Conservation (phyloP, 495 filamentous ascomycete genomes). For the Aspergillus nanangensis region DNA sequence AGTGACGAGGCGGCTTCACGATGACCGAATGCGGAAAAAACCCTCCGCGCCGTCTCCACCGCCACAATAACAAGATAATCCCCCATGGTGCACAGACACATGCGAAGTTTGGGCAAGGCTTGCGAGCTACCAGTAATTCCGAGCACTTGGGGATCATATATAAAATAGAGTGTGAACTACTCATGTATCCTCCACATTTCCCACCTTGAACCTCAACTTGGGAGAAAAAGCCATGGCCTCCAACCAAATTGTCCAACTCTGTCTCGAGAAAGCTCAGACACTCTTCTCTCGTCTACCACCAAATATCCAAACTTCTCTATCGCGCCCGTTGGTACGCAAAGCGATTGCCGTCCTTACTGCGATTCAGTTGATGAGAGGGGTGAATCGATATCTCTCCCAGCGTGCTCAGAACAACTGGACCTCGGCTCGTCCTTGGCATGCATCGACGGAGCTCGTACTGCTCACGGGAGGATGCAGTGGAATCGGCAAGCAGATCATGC, state of each 20-base stretch:
- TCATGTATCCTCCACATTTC: no score
- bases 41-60: no score
- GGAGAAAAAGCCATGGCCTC: slow-evolving; percentile 26
- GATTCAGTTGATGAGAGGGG: slow-evolving; percentile 32
- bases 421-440: slow-evolving; percentile 35
- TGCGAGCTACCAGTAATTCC: no score
- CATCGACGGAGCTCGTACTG: slow-evolving; percentile 49
- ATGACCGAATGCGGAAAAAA: no score
- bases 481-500: slow-evolving; percentile 49
- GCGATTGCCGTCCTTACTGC: slow-evolving; percentile 22
- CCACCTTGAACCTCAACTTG: no score
- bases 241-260: slow-evolving; percentile 15
- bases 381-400: slow-evolving; percentile 37
- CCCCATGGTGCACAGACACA: no score
- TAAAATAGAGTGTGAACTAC: no score
- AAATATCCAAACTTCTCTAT: slow-evolving; percentile 20
- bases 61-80: no score
- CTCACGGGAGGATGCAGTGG: slow-evolving; percentile 56
- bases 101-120: no score
- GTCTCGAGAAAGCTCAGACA: slow-evolving; percentile 25
- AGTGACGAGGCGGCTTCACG: no score
- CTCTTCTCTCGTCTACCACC: slow-evolving; percentile 26
- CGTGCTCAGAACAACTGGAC: slow-evolving; percentile 47
- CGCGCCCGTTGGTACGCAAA: slow-evolving; percentile 27
- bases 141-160: no score